Conservation (phyloP, 2,329 filamentous ascomycete genomes). For the Pestalotiopsis sp. region DNA sequence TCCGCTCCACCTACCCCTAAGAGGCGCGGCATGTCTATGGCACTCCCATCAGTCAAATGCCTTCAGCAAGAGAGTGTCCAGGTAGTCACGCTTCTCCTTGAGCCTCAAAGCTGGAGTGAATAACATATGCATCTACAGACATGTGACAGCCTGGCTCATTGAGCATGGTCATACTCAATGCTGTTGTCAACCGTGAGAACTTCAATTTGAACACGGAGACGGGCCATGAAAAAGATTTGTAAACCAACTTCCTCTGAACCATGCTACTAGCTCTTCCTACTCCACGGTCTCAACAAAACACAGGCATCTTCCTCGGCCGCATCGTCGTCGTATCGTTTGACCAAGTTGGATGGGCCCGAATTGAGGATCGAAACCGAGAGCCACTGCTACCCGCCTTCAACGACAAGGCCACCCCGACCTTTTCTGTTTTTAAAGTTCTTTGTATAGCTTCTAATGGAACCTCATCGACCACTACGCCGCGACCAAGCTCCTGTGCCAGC, state of each 20-base stretch:
- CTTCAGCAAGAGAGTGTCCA: too few species aligned
- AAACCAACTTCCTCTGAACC: constrained; percentile 53
- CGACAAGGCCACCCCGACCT: constrained; percentile 7
- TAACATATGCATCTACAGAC: too few species aligned
- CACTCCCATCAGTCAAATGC: too few species aligned
- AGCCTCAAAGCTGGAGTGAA: too few species aligned
- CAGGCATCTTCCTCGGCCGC: constrained; percentile 5
- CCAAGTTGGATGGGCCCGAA: constrained; percentile 15
- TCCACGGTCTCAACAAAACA: constrained; percentile 36
- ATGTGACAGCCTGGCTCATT: too few species aligned
- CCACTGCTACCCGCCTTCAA: constrained; percentile 17
- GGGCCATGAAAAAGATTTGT: constrained; percentile 42
- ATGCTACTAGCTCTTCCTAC: constrained; percentile 47
- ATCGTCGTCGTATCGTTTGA: constrained; percentile 31
- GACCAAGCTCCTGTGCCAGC: constrained; percentile 16
- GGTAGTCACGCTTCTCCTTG: too few species aligned
- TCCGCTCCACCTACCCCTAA: too few species aligned
- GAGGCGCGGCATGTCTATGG: too few species aligned
- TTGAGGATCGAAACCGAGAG: constrained; percentile 18
- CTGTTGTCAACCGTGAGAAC: constrained; percentile 24
- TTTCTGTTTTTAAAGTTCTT: too few species aligned
- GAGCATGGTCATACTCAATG: constrained; percentile 35
- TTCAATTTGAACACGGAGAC: constrained; percentile 21
- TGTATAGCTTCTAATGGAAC: constrained; percentile 2
- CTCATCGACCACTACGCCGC: constrained; percentile 18